phyloP scores from a whole-genome alignment of 2,329 filamentous ascomycete genomes.

The Ustulina deusta region DNA sequence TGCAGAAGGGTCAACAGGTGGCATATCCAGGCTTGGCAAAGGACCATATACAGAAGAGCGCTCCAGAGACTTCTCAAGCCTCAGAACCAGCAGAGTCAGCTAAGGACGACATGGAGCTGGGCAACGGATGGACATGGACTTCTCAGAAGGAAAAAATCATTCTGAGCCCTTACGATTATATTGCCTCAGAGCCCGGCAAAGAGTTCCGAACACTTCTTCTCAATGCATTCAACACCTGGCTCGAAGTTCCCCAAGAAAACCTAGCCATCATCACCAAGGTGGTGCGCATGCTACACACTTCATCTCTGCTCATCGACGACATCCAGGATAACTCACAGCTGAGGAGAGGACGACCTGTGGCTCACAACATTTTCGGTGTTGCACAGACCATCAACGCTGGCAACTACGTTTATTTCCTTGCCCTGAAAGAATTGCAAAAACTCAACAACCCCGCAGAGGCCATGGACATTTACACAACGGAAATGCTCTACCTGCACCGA shows the following conservation, averaged over 20 bases:
- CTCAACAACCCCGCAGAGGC: slow-evolving; percentile 73
- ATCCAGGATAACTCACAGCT: slow-evolving; percentile 85
- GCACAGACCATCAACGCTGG: slow-evolving; percentile 91
- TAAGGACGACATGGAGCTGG: slow-evolving; percentile 66
- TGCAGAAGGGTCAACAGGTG: slow-evolving; percentile 25
- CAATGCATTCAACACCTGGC: slow-evolving; percentile 82
- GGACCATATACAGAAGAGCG: slow-evolving; percentile 24
- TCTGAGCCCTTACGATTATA: slow-evolving; percentile 83
- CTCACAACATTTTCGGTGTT: slow-evolving; percentile 86
- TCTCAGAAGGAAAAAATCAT: slow-evolving; percentile 82
- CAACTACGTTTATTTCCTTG: slow-evolving; percentile 89
- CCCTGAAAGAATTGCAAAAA: slow-evolving; percentile 78
- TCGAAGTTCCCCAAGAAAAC: slow-evolving; percentile 77
- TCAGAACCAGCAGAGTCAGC: slow-evolving; percentile 63
- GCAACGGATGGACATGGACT: slow-evolving; percentile 70
- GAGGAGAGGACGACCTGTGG: slow-evolving; percentile 82
- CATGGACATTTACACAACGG: slow-evolving; percentile 81
- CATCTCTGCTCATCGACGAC: slow-evolving; percentile 86
- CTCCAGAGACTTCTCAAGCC: slow-evolving; percentile 19
- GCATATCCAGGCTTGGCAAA: slow-evolving; percentile 18
- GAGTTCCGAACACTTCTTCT: slow-evolving; percentile 86
- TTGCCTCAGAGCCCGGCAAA: slow-evolving; percentile 83
- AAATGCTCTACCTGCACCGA: slow-evolving; percentile 85
- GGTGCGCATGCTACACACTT: slow-evolving; percentile 87
- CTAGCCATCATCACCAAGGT: slow-evolving; percentile 82